Base-by-base conservation (phyloP, 2,329 filamentous ascomycete genomes). In the Curvularia sp. region DNA sequence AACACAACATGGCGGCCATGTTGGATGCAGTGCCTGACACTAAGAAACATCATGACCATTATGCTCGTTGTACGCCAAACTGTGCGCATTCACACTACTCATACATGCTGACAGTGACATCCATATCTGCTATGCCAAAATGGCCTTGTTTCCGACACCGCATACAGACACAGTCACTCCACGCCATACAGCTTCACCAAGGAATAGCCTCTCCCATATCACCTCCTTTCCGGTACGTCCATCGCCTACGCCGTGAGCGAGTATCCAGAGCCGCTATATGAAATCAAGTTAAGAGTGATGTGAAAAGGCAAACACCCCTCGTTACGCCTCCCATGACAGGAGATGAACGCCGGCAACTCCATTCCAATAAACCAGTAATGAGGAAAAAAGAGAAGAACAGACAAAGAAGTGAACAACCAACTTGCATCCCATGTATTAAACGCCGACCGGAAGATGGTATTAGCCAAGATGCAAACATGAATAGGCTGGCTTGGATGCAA, bases 381-480 rank as follows among this genome's bases (percentile, higher is more conserved):
- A 25, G n/a, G 21, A 43, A 45, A 53, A 55, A 43, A 45, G 49
- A 55, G 5, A 45, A 63, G 68, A 61, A 58, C 60, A 63, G 65
- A 64, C 59, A 63, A 59, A 60, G 54, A 60, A 55, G 49, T 46
- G 13, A 49, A 57, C 67, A 73, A 65, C 66, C 67, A 71, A 73
- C 55, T 54, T 66, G 70, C 57, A 69, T 65, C 61, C 66, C 64
- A 69, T 72, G 73, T 68, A 73, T 71, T 71, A 74, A 53, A 76
- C 74, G 73, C 74, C 73, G 68, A 59, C 63, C 64, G 66, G 62
- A 61, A 65, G 50, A 67, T 68, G 63, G 61, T 63, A 68, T 54
- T 60, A 65, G 64, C 71, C 73, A 69, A 75, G 67, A 73, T 75
- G 74, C 71, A 72, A 68, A 71, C 72, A 72, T 72, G 68, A 70